phyloP scores from a whole-genome alignment of 2,329 filamentous ascomycete species.

The Xylaria sp. region DNA sequence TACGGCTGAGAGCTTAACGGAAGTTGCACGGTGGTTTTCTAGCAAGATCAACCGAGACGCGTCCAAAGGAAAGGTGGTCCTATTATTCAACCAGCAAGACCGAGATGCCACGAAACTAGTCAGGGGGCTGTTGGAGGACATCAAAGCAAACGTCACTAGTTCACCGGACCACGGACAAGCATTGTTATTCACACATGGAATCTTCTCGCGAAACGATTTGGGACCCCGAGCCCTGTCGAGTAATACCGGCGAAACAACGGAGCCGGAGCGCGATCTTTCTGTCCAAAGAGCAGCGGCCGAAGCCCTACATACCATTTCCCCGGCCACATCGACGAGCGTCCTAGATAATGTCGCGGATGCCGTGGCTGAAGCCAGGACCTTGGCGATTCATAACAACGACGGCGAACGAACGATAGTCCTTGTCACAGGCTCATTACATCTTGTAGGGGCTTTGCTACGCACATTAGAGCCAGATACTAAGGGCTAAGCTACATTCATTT shows the following conservation, averaged over 20 bases:
- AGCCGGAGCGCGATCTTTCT: conserved; percentile 65
- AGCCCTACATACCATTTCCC: conserved; percentile 68
- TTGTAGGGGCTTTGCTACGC: conserved; percentile 82
- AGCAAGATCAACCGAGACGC: conserved; percentile 48
- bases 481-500: conserved; percentile 42
- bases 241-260: conserved; percentile 53
- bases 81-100: conserved; percentile 95
- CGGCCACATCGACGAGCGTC: conserved; percentile 58
- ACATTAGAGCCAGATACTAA: conserved; percentile 67
- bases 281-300: conserved; percentile 76
- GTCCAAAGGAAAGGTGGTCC: conserved; percentile 55
- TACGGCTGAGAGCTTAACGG: conserved; percentile 82
- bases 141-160: conserved; percentile 50
- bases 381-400: conserved; percentile 42
- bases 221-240: conserved; percentile 2
- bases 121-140: conserved; percentile 67
- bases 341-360: conserved; percentile 79
- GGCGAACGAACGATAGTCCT: conserved; percentile 67
- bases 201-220: conserved; percentile 82
- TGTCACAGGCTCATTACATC: conserved; percentile 85
- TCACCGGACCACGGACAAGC: conserved; percentile 16
- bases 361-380: conserved; percentile 64
- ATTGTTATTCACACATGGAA: conserved; percentile 73
- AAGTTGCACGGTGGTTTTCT: conserved; percentile 82
- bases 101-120: conserved; percentile 78